Evolutionary conservation across 1,284 basidiomycete species (phyloP).

Genomic region (Fomes fomentarius): DNA sequence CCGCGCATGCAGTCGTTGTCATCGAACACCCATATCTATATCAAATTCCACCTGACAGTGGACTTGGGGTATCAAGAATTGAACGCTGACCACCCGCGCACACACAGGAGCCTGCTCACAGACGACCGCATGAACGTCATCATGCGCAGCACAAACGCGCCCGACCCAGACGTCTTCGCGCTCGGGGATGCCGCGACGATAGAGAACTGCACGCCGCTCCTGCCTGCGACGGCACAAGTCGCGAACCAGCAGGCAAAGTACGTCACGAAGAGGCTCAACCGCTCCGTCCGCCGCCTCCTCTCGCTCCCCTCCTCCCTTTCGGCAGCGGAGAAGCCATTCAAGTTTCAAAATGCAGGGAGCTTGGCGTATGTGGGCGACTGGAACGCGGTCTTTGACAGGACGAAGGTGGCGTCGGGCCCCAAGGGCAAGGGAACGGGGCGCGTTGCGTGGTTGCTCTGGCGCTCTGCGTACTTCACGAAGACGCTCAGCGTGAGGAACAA

Average conservation of each 20-base stretch:
- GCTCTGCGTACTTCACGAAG: constrained; percentile 81
- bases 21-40: background rate
- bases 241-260: constrained; percentile 84
- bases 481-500: constrained; percentile 80
- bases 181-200: constrained; percentile 81
- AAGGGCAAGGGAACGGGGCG: constrained; percentile 70
- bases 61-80: too few species aligned
- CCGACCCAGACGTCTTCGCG: constrained; percentile 78
- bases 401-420: constrained; percentile 53
- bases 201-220: constrained; percentile 65
- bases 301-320: background rate
- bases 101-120: constrained; percentile 54
- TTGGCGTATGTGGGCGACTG: constrained; percentile 84
- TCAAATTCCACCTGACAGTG: background rate
- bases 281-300: constrained; percentile 48
- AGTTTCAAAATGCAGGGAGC: constrained; percentile 74
- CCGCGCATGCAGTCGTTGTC: too few species aligned
- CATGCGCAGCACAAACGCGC: constrained; percentile 52
- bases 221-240: constrained; percentile 89
- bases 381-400: constrained; percentile 78
- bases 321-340: constrained; percentile 51
- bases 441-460: constrained; percentile 81
- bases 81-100: constrained; percentile 8
- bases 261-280: constrained; percentile 70
- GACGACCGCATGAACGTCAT: constrained; percentile 67